phyloP scores from a whole-genome alignment of 768 basidiomycete species.

The Glaciozyma antarctica region DNA sequence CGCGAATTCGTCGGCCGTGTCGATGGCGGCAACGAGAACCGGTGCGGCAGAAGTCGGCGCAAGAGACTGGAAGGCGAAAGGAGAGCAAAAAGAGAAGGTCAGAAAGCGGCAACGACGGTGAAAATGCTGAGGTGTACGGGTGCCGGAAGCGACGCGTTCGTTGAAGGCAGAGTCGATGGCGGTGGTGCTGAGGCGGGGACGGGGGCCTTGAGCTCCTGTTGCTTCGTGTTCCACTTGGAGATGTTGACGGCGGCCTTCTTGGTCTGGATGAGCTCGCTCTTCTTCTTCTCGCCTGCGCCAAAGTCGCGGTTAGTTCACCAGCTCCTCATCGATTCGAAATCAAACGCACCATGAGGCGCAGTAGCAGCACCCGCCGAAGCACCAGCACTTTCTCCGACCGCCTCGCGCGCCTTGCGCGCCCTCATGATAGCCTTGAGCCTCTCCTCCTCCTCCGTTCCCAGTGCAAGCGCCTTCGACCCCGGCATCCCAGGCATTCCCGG shows the following conservation, averaged over 20 bases:
- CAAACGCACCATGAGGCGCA: slow-evolving; percentile 14
- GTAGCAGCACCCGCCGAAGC: neutral
- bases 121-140: slow-evolving; percentile 22
- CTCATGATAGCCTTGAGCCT: neutral
- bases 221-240: slow-evolving; percentile 93
- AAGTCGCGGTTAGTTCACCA: neutral
- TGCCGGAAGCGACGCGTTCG: neutral
- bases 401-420: neutral
- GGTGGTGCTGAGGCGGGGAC: slow-evolving; percentile 1
- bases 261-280: slow-evolving; percentile 22
- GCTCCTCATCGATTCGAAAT: neutral
- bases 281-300: slow-evolving; percentile 13
- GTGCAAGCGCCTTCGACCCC: neutral
- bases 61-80: neutral
- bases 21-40: neutral
- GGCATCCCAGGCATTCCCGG: neutral
- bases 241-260: slow-evolving; percentile 77
- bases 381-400: neutral
- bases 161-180: neutral
- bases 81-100: neutral
- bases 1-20: slow-evolving; percentile 50
- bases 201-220: slow-evolving; percentile 59
- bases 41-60: neutral
- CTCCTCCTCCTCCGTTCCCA: neutral
- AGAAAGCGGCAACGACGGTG: slow-evolving; percentile 2